Evolutionary conservation across 2,329 filamentous ascomycete species (phyloP).

Genomic region (Alternaria ethzedia): DNA sequence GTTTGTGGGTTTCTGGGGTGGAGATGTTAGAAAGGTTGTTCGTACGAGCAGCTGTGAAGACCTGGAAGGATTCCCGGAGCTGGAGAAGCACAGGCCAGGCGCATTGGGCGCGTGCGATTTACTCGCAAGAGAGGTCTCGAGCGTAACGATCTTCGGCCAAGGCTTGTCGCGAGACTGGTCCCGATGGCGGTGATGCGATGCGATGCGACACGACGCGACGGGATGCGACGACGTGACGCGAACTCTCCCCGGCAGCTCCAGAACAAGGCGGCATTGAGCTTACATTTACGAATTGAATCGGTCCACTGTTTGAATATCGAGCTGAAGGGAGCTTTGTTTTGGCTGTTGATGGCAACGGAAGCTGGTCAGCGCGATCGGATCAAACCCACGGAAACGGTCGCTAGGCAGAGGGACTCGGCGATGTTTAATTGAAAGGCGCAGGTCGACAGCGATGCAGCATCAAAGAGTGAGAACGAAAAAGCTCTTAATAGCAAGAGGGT

Average conservation of each 20-base stretch:
- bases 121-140: background rate
- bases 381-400: slow-evolving; percentile 30
- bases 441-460: slow-evolving; percentile 39
- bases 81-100: slow-evolving; percentile 12
- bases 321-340: slow-evolving; percentile 16
- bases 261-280: slow-evolving; percentile 23
- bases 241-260: slow-evolving; percentile 22
- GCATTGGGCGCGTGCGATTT: slow-evolving; percentile 1
- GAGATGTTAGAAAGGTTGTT: slow-evolving; percentile 17
- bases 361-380: slow-evolving; percentile 42
- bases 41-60: slow-evolving; percentile 1
- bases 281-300: slow-evolving; percentile 42
- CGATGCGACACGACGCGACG: background rate
- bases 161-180: slow-evolving; percentile 21
- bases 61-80: slow-evolving; percentile 1
- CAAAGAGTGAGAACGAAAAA: slow-evolving; percentile 24
- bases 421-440: slow-evolving; percentile 20
- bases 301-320: slow-evolving; percentile 23
- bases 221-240: slow-evolving; percentile 12
- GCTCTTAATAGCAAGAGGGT: slow-evolving; percentile 21
- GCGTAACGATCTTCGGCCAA: slow-evolving; percentile 10
- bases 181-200: slow-evolving; percentile 13
- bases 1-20: slow-evolving; percentile 28
- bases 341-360: slow-evolving; percentile 30
- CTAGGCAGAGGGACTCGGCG: slow-evolving; percentile 32